Evolutionary conservation across 495 filamentous ascomycete genomes (phyloP), one percentile per base, ranked within the genome.

Genomic region (Aspergillus funiculosus): DNA sequence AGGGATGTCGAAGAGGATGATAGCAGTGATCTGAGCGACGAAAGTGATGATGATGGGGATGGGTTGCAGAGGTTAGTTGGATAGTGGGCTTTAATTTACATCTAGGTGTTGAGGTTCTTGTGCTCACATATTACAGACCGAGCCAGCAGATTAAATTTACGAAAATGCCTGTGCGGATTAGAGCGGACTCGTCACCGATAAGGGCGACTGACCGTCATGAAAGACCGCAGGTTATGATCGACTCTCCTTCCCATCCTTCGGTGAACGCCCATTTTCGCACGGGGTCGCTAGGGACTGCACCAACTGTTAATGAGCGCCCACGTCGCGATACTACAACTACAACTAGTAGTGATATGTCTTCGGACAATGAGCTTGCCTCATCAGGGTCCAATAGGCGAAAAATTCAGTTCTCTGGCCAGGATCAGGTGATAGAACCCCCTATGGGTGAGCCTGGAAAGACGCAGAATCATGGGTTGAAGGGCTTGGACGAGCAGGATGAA

Each of bases 21-120:
- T 61, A 97, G 92, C 61, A 95, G 89, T 59, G 92, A 97, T 60
- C 66, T 96, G 48, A 96, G 88, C 56, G 92, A 96, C 53, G 91
- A 97, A 40, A 96, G 89, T 54, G 92, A 98, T 37, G 91, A 95
- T 22, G 89, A 95, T 46, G 75, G 73, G 7, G 88, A 94, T 11
- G 61, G 56, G 29, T 41, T 56, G 21, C 58, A 58, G 58, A 68
- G 71, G 71, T 73, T 40, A 39, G 61, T 52, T 6, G 30, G 13
- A 20, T 28, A 14, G 13, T 22, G 11, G 19, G 0, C 13, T 6
- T 14, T 30, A 15, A 3, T 22, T 13, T 26, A 27, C 18, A 40
- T 27, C 17, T 21, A 14, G 20, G 31, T 6, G 1, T 9, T 9
- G 4, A 19, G 6, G 22, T 19, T 41, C 25, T 29, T 28, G 13